These are phyloP conservation scores for Diddensiella transvaalensis DNA, from an alignment of 805 yeast genomes.

Conservation along the genomic window DNA sequence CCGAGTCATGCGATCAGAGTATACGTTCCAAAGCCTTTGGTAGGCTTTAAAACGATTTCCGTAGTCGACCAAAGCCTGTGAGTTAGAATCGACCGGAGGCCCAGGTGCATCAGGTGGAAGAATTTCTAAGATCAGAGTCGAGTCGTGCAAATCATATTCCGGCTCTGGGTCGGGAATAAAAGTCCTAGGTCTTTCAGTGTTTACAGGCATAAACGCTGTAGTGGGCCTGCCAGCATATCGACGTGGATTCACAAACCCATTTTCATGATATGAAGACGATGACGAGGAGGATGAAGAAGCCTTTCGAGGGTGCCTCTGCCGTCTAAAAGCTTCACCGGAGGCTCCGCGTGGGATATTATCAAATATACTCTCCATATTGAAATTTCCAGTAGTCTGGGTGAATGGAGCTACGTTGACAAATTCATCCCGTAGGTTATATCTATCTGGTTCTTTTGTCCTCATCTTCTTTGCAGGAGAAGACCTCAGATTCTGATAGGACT, in stretches of 20 bases:
- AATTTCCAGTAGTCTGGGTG: conserved; percentile 29
- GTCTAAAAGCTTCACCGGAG: neutral
- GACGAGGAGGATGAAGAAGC: neutral
- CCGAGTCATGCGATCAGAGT: conserved; percentile 19
- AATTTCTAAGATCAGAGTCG: conserved; percentile 19
- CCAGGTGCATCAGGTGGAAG: conserved; percentile 26
- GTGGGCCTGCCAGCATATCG: neutral
- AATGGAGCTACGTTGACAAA: conserved; percentile 26
- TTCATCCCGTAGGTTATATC: conserved; percentile 10
- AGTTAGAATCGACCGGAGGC: conserved; percentile 14
- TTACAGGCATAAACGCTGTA: conserved; percentile 15
- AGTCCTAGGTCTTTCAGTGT: conserved; percentile 8
- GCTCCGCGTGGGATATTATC: conserved; percentile 9
- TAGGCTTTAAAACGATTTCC: conserved; percentile 21
- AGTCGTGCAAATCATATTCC: conserved; percentile 22
- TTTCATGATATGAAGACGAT: neutral
- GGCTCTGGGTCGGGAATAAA: conserved; percentile 4
- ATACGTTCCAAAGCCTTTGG: conserved; percentile 25
- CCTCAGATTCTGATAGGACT: neutral
- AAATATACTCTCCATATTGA: conserved; percentile 26
- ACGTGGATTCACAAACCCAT: neutral
- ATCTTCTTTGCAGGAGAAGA: neutral
- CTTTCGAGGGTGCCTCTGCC: neutral
- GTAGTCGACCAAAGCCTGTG: conserved; percentile 18
- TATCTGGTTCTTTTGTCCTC: neutral